Evolutionary conservation across 441 rosid species (phyloP).

Genomic region (Pelargonium myrrhifolium): DNA sequence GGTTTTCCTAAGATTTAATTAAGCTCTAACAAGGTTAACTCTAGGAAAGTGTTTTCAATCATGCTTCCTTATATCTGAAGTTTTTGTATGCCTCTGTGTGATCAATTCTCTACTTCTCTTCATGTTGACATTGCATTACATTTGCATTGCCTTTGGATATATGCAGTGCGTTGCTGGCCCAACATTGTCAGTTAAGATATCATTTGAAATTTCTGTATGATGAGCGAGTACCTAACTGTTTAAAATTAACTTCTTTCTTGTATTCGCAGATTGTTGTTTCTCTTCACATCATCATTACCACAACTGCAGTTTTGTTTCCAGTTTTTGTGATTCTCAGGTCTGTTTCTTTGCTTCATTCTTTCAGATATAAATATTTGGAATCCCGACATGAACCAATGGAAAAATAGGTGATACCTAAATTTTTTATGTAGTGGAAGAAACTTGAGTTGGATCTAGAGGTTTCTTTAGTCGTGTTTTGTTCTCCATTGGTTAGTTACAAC

Average conservation of each 20-base stretch:
- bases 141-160: background rate
- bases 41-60: background rate
- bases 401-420: background rate
- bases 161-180: background rate
- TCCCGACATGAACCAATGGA: background rate
- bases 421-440: background rate
- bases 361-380: background rate
- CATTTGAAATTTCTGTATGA: background rate
- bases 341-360: background rate
- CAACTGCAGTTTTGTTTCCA: slow-evolving; percentile 69
- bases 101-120: background rate
- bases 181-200: background rate
- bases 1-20: background rate
- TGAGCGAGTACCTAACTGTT: background rate
- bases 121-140: background rate
- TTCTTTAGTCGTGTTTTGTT: background rate
- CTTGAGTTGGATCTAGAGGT: background rate
- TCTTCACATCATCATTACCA: slow-evolving; percentile 65
- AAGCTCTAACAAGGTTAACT: background rate
- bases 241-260: slow-evolving; percentile 16
- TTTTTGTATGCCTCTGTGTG: background rate
- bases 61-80: background rate
- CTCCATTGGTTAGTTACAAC: background rate
- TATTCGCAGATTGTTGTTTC: slow-evolving; percentile 50
- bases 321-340: slow-evolving; percentile 79